phyloP scores from a whole-genome alignment of 2,329 filamentous ascomycete genomes.

The Cladosporium sp. region DNA sequence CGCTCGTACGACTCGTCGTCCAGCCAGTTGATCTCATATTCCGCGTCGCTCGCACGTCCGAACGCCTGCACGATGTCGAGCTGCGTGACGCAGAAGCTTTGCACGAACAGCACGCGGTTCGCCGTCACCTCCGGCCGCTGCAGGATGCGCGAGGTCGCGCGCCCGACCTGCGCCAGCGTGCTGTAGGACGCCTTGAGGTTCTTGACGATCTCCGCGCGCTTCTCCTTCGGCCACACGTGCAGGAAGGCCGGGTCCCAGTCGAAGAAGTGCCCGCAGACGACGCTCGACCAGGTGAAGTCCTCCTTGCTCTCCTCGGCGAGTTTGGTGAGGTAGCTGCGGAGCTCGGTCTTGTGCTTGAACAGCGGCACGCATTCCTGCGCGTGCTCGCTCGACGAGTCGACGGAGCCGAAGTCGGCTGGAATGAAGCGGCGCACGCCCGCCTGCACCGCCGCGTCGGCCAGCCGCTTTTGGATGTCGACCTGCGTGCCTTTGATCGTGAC shows the following conservation, averaged over 20 bases:
- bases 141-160: slow-evolving; percentile 47
- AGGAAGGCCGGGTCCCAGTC: slow-evolving; percentile 54
- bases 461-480: slow-evolving; percentile 40
- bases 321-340: slow-evolving; percentile 48
- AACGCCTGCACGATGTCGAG: slow-evolving; percentile 49
- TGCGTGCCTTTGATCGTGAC: slow-evolving; percentile 39
- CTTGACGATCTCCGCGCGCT: slow-evolving; percentile 51
- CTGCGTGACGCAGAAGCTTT: slow-evolving; percentile 53
- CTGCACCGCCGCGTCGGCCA: slow-evolving; percentile 54
- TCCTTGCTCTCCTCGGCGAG: slow-evolving; percentile 28
- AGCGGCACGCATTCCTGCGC: slow-evolving; percentile 42
- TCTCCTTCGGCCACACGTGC: slow-evolving; percentile 45
- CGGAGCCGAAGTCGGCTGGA: slow-evolving; percentile 52
- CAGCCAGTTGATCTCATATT: slow-evolving; percentile 44
- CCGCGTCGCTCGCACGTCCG: slow-evolving; percentile 43
- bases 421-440: slow-evolving; percentile 57
- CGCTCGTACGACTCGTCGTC: slow-evolving; percentile 29
- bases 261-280: slow-evolving; percentile 56
- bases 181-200: slow-evolving; percentile 46
- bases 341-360: slow-evolving; percentile 45
- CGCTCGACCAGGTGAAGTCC: slow-evolving; percentile 53
- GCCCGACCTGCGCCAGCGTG: slow-evolving; percentile 47
- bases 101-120: slow-evolving; percentile 54
- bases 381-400: slow-evolving; percentile 33
- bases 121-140: slow-evolving; percentile 45